Base-by-base conservation (phyloP, 805 yeast genomes). In the Metschnikowia cubensis region DNA sequence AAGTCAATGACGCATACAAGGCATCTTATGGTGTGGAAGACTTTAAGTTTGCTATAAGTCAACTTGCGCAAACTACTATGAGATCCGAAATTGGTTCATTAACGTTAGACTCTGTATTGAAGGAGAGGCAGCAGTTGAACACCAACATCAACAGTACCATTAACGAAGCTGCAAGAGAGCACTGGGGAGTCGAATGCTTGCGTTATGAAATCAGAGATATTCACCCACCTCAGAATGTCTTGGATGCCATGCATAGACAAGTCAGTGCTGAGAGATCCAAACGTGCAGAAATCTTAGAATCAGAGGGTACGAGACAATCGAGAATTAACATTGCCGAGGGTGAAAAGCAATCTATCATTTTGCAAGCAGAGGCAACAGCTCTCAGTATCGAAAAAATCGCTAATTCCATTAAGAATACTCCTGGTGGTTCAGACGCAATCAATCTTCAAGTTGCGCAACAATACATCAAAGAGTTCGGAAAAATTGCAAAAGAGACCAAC, bases 171-270 rank as follows among this genome's bases (percentile, higher is more conserved):
- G 88, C 96, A 11, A 71, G 73, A 49, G 89, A 81, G 47, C 71
- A 70, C 50, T 88, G 96, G 96, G 96, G 96, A 49, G 84, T 88
- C 50, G 77, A 80, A 61, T 89, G 95, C 63, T 73, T 88, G 54
- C 79, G 96, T 62, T 87, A 89, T 67, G 96, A 88, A 66, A 87
- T 88, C 68, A 80, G 90, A 62, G 96, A 88, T 63, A 88, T 88
- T 52, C 90, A 88, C 64, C 96, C 96, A 1, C 96, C 96, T 2
- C 77, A 77, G 35, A 86, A 87, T 58, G 96, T 88, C 10, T 79
- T 88, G 59, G 91, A 85, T 60, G 94, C 96, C 25, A 89, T 88
- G 96, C 96, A 88, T 68, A 80, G 92, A 64, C 96, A 87, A 67
- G 96, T 89, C 21, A 79, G 85, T 51, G 94, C 95, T 41, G 95